phyloP scores from a whole-genome alignment of 2,329 filamentous ascomycete genomes.

The Xylariaceae sp. region DNA sequence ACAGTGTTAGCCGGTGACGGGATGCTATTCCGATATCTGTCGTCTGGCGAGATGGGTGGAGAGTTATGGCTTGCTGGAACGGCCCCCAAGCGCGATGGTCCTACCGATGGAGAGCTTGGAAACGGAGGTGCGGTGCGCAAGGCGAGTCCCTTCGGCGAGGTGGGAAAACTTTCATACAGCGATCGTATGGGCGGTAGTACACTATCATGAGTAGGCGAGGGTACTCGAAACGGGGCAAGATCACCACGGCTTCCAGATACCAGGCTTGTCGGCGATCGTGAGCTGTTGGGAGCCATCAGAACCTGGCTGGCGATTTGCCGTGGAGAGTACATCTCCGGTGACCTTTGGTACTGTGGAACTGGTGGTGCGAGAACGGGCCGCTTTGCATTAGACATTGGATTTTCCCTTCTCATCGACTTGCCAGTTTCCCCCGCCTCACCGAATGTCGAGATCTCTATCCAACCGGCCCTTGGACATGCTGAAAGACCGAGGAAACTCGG shows the following conservation, averaged over 20 bases:
- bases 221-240: constrained; percentile 34
- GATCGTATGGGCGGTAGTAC: constrained; percentile 36
- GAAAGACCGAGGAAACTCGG: constrained; percentile 1
- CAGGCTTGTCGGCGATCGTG: constrained; percentile 34
- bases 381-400: constrained; percentile 17
- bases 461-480: constrained; percentile 17
- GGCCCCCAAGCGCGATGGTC: constrained; percentile 28
- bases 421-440: constrained; percentile 18
- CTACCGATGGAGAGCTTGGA: constrained; percentile 34
- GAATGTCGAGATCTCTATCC: constrained; percentile 14
- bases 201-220: constrained; percentile 35
- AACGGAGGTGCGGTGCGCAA: constrained; percentile 27
- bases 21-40: constrained; percentile 41
- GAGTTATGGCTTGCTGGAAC: constrained; percentile 38
- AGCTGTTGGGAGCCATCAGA: constrained; percentile 30
- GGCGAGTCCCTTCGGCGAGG: constrained; percentile 31
- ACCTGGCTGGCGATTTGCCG: constrained; percentile 25
- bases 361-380: constrained; percentile 29
- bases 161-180: constrained; percentile 33
- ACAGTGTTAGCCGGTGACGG: constrained; percentile 43
- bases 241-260: constrained; percentile 29
- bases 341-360: constrained; percentile 28
- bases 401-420: not conserved
- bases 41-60: constrained; percentile 48
- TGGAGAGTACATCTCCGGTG: constrained; percentile 27